Conservation (phyloP, 257 asterid species). For the Penstemon eatonii region DNA sequence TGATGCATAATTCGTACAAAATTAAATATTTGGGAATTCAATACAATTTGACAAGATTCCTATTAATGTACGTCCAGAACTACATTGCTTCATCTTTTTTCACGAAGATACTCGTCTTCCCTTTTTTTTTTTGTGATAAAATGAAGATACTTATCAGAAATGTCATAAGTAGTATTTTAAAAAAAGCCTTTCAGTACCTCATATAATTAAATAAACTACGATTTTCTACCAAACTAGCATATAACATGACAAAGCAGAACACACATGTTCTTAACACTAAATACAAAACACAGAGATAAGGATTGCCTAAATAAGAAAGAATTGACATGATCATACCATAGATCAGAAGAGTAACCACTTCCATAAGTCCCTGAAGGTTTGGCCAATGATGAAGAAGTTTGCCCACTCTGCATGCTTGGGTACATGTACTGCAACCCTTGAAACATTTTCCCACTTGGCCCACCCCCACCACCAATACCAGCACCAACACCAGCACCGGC, state of each 20-base stretch:
- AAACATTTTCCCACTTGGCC: slow-evolving; percentile 36
- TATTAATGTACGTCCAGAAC: slow-evolving; percentile 1
- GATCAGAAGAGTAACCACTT: slow-evolving; percentile 37
- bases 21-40: not conserved
- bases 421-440: slow-evolving; percentile 53
- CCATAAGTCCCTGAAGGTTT: slow-evolving; percentile 40
- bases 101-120: not conserved
- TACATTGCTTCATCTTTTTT: not conserved
- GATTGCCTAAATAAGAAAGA: not conserved
- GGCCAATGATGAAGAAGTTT: slow-evolving; percentile 38
- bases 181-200: not conserved
- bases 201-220: not conserved
- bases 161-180: too few relatives aligned
- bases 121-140: too few relatives aligned
- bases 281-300: not conserved
- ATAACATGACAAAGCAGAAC: not conserved
- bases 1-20: not conserved
- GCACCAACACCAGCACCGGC: too few relatives aligned
- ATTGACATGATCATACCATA: slow-evolving; percentile 45
- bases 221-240: not conserved
- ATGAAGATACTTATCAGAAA: not conserved
- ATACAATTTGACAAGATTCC: too few relatives aligned
- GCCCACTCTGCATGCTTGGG: slow-evolving; percentile 49
- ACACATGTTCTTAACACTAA: not conserved
- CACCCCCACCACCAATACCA: slow-evolving; percentile 19